Percentiles rank a stretch among this genome's conserved stretches.
These are phyloP conservation scores for Leishmania tropica DNA, from an alignment of 208 protist species.

Conservation along the genomic window DNA sequence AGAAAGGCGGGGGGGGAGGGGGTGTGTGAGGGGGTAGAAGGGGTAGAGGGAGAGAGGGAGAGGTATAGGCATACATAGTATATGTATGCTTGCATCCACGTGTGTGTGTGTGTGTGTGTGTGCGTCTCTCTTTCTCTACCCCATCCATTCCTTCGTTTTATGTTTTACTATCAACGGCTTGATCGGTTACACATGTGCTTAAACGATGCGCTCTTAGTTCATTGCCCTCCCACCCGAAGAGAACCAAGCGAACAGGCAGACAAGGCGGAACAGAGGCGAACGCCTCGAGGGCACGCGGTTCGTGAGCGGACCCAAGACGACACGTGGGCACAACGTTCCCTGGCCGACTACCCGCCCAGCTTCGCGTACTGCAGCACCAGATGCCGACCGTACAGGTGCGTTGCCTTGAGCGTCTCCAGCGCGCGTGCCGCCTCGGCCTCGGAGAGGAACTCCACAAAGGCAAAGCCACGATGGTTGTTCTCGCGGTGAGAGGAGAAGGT, in stretches of 20 bases:
- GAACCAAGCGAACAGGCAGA: not conserved
- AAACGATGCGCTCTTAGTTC: not conserved
- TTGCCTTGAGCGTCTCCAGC: conserved; percentile 88
- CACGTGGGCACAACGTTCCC: not conserved
- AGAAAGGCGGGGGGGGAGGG: not conserved
- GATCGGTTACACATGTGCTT: not conserved
- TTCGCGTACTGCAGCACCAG: conserved; percentile 97
- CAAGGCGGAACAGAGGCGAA: not conserved
- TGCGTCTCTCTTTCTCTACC: not conserved
- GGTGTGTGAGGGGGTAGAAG: not conserved
- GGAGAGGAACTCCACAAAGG: conserved; percentile 98
- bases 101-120: not conserved
- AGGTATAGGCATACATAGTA: no score
- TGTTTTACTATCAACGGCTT: not conserved
- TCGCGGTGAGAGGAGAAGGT: conserved; percentile 78
- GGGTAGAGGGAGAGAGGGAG: not conserved
- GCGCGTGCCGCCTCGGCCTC: conserved; percentile 95
- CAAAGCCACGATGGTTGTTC: conserved; percentile 97
- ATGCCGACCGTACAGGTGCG: conserved; percentile 98
- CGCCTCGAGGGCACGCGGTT: not conserved
- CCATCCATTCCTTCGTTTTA: not conserved
- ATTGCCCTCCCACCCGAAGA: no score
- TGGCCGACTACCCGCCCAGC: conserved; percentile 60
- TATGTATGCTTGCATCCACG: not conserved
- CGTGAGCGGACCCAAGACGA: not conserved